phyloP scores from a whole-genome alignment of 1,284 basidiomycete species.

The Apiotrichum brassicae region DNA sequence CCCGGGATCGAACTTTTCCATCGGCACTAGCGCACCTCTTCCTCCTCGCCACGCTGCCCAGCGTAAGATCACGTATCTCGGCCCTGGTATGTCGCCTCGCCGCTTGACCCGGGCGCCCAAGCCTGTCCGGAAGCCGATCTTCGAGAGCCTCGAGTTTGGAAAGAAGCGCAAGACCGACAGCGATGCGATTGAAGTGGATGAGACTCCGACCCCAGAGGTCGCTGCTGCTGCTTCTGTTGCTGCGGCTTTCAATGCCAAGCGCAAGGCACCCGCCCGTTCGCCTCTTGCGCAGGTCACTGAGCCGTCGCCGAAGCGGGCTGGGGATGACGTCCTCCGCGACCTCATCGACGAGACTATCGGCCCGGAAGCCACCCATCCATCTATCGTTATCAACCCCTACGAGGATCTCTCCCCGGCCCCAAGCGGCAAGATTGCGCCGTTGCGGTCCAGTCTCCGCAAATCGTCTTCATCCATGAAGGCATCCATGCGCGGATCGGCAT shows the following conservation, averaged over 20 bases:
- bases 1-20: conserved; percentile 7
- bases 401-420: conserved; percentile 15
- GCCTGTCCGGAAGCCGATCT: conserved; percentile 17
- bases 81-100: conserved; percentile 37
- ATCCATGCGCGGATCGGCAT: conserved; percentile 17
- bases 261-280: conserved; percentile 1
- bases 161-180: conserved; percentile 20
- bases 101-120: conserved; percentile 20
- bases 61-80: conserved; percentile 27
- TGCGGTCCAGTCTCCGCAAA: conserved; percentile 6
- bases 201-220: background rate
- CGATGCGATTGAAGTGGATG: conserved; percentile 9
- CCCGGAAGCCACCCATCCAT: conserved; percentile 15
- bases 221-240: conserved; percentile 5
- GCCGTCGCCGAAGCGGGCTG: conserved; percentile 18
- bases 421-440: conserved; percentile 1
- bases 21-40: conserved; percentile 8
- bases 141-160: conserved; percentile 13
- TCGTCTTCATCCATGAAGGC: conserved; percentile 2
- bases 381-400: conserved; percentile 39
- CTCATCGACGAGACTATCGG: conserved; percentile 33
- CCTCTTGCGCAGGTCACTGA: conserved; percentile 6
- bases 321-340: conserved; percentile 35
- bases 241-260: conserved; percentile 9
- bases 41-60: background rate